Conservation (phyloP, 2,329 filamentous ascomycete species). For the Cytospora mali region DNA sequence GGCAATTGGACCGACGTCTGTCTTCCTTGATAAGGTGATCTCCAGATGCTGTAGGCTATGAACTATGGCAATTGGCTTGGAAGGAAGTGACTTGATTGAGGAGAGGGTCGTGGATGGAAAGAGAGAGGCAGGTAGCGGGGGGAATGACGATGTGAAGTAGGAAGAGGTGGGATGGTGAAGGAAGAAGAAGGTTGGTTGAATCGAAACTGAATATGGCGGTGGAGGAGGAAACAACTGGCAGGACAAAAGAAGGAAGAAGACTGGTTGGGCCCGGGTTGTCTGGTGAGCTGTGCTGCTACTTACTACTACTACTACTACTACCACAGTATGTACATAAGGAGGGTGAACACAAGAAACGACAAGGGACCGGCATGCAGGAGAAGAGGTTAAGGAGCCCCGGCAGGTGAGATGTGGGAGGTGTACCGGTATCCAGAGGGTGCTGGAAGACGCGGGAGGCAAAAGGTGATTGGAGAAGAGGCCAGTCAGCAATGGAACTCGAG, state of each 20-base stretch:
- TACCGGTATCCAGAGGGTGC: not conserved
- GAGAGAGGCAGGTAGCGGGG: constrained; percentile 24
- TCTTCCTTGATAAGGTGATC: constrained; percentile 14
- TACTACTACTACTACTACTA: not conserved
- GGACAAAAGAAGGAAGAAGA: constrained; percentile 29
- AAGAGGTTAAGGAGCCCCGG: not conserved
- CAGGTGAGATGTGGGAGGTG: not conserved
- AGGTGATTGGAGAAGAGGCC: not conserved
- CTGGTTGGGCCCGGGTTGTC: constrained; percentile 17
- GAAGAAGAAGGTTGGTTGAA: constrained; percentile 19
- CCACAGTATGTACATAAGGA: constrained; percentile 8
- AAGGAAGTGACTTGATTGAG: constrained; percentile 19
- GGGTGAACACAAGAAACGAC: constrained; percentile 17
- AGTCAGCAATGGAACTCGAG: constrained; percentile 20
- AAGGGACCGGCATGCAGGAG: constrained; percentile 22
- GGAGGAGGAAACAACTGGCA: constrained; percentile 29
- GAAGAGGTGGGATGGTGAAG: constrained; percentile 23
- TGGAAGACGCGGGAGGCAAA: not conserved
- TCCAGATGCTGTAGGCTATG: constrained; percentile 18
- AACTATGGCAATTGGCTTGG: constrained; percentile 18
- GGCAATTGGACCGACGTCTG: constrained; percentile 21
- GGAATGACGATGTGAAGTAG: constrained; percentile 26
- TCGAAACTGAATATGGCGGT: constrained; percentile 25
- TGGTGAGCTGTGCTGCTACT: constrained; percentile 7
- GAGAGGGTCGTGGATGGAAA: constrained; percentile 23